Conservation (phyloP, 371 early-diverging fungal species). For the Rhizomucor pusillus region DNA sequence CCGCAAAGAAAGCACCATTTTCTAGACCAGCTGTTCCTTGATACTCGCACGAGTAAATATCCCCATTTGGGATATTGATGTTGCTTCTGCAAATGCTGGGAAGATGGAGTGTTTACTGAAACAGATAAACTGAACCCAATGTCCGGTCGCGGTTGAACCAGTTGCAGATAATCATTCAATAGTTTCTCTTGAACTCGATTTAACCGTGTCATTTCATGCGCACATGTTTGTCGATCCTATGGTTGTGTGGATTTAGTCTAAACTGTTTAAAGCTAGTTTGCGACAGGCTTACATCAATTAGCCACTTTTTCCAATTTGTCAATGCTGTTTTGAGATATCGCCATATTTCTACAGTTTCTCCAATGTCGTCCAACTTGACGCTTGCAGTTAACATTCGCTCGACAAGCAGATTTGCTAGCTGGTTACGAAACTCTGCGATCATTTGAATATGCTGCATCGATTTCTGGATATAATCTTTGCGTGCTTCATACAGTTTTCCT, state of each 20-base stretch:
- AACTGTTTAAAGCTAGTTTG: neutral
- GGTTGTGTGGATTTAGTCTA: neutral
- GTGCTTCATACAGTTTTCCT: constrained; percentile 58
- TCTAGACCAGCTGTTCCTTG: constrained; percentile 11
- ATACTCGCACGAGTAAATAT: constrained; percentile 21
- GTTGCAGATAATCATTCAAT: constrained; percentile 33
- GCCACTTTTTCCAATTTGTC: constrained; percentile 36
- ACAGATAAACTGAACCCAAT: constrained; percentile 6
- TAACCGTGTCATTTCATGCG: constrained; percentile 27
- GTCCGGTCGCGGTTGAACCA: constrained; percentile 24
- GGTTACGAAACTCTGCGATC: constrained; percentile 32
- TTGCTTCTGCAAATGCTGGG: constrained; percentile 5
- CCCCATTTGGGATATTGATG: constrained; percentile 20
- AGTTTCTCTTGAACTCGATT: constrained; percentile 21
- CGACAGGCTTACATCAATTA: constrained; percentile 27
- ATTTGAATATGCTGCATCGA: constrained; percentile 39
- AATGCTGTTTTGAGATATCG: constrained; percentile 24
- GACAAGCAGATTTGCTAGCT: constrained; percentile 31
- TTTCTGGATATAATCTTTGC: constrained; percentile 59
- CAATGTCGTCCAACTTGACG: constrained; percentile 20
- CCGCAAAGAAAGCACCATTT: constrained; percentile 20
- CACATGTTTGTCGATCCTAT: constrained; percentile 42
- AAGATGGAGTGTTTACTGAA: too few species aligned
- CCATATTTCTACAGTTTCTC: constrained; percentile 30
- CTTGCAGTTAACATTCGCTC: constrained; percentile 26